These are phyloP conservation scores for Terfezia boudieri DNA, from an alignment of 495 filamentous ascomycete genomes.

Conservation along the genomic window DNA sequence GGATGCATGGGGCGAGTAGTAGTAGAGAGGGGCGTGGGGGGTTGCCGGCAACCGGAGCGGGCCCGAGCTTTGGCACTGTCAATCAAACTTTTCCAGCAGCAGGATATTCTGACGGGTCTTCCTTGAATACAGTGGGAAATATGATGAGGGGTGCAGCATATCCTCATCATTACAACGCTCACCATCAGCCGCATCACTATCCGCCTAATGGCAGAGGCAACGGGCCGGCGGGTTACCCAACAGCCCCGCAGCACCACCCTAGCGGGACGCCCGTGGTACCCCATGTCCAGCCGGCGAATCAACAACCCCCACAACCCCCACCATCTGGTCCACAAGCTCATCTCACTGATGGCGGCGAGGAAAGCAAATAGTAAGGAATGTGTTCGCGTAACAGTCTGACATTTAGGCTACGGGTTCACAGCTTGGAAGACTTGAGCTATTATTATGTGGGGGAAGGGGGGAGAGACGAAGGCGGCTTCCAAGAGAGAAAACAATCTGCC, in stretches of 20 bases:
- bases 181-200: slow-evolving; percentile 11
- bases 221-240: slow-evolving; percentile 8
- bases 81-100: slow-evolving; percentile 2
- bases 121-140: slow-evolving; percentile 12
- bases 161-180: slow-evolving; percentile 11
- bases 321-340: not conserved
- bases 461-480: no score
- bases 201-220: slow-evolving; percentile 10
- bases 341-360: not conserved
- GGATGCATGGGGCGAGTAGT: slow-evolving; percentile 2
- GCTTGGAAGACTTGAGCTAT: no score
- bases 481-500: no score
- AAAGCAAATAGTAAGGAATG: not conserved
- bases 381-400: no score
- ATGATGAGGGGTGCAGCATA: slow-evolving; percentile 18
- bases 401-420: no score
- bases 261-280: slow-evolving; percentile 9
- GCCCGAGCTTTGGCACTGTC: slow-evolving; percentile 4
- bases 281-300: not conserved
- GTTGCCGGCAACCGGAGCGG: not conserved
- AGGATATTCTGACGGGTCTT: slow-evolving; percentile 17
- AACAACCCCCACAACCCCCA: slow-evolving; percentile 2
- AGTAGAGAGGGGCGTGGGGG: not conserved
- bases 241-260: slow-evolving; percentile 7
- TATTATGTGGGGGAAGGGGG: no score